These are phyloP conservation scores for Martiniozyma asiatica DNA, from an alignment of 1,139 yeast genomes.

Conservation along the genomic window DNA sequence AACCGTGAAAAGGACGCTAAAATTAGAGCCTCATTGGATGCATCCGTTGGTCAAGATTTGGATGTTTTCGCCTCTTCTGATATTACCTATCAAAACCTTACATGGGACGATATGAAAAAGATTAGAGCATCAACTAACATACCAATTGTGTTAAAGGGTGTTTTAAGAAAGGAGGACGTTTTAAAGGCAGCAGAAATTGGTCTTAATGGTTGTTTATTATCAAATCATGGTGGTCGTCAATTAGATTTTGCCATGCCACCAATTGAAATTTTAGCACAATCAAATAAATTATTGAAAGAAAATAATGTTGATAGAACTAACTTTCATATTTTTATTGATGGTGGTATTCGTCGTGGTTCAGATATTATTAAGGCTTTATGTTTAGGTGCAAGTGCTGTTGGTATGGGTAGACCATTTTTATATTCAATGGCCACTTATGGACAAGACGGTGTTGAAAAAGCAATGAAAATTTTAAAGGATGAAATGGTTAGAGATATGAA, in stretches of 20 bases:
- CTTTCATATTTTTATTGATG: slow-evolving; percentile 43
- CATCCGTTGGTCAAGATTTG: slow-evolving; percentile 14
- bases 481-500: slow-evolving; percentile 49
- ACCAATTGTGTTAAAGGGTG: slow-evolving; percentile 44
- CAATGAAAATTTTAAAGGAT: slow-evolving; percentile 39
- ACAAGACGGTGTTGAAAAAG: slow-evolving; percentile 49
- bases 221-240: slow-evolving; percentile 72
- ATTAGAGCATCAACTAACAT: slow-evolving; percentile 33
- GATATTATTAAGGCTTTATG: slow-evolving; percentile 58
- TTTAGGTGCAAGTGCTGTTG: slow-evolving; percentile 63
- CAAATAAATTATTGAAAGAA: slow-evolving; percentile 42
- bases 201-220: slow-evolving; percentile 48
- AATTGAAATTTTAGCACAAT: slow-evolving; percentile 53
- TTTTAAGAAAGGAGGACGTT: slow-evolving; percentile 43
- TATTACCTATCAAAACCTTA: slow-evolving; percentile 23
- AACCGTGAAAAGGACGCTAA: slow-evolving; percentile 32
- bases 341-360: slow-evolving; percentile 62
- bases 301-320: slow-evolving; percentile 26
- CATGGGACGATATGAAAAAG: slow-evolving; percentile 25
- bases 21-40: slow-evolving; percentile 23
- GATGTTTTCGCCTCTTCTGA: slow-evolving; percentile 17
- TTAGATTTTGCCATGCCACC: slow-evolving; percentile 59
- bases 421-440: slow-evolving; percentile 68
- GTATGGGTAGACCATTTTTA: slow-evolving; percentile 60
- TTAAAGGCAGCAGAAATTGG: slow-evolving; percentile 44